Evolutionary conservation across 2,329 filamentous ascomycete genomes (phyloP).

Genomic region (Colletotrichum liriopes): DNA sequence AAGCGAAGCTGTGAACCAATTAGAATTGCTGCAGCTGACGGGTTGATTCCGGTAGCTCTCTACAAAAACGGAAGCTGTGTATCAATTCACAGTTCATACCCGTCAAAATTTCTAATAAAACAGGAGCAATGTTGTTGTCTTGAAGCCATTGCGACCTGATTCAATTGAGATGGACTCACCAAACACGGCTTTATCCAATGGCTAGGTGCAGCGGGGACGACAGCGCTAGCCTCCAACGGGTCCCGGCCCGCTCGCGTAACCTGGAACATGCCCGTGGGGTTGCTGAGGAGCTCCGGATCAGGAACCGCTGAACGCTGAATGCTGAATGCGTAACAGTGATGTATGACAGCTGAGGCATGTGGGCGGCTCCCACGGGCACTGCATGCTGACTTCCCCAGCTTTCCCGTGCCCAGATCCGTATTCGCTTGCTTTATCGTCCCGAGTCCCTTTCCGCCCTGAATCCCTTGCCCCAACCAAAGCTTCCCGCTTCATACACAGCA

Average conservation of each 20-base stretch:
- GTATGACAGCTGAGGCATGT: slow-evolving; percentile 21
- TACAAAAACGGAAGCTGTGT: no score
- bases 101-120: neutral
- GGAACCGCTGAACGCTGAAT: slow-evolving; percentile 3
- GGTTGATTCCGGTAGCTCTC: neutral
- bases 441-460: neutral
- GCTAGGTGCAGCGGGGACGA: neutral
- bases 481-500: slow-evolving; percentile 9
- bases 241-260: slow-evolving; percentile 27
- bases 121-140: no score
- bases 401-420: slow-evolving; percentile 2
- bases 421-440: slow-evolving; percentile 35
- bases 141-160: neutral
- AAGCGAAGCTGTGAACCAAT: neutral
- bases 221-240: slow-evolving; percentile 13
- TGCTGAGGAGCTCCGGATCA: slow-evolving; percentile 10
- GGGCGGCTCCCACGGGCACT: slow-evolving; percentile 22
- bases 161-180: neutral
- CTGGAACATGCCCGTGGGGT: slow-evolving; percentile 29
- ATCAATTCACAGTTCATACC: neutral
- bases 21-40: neutral
- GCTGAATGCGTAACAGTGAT: slow-evolving; percentile 20
- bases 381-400: slow-evolving; percentile 13
- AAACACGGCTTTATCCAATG: neutral
- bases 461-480: neutral